Evolutionary conservation across 306 rosid genomes (phyloP), one percentile per base, ranked within the genome.

Genomic region (Cicer cuneatum): DNA sequence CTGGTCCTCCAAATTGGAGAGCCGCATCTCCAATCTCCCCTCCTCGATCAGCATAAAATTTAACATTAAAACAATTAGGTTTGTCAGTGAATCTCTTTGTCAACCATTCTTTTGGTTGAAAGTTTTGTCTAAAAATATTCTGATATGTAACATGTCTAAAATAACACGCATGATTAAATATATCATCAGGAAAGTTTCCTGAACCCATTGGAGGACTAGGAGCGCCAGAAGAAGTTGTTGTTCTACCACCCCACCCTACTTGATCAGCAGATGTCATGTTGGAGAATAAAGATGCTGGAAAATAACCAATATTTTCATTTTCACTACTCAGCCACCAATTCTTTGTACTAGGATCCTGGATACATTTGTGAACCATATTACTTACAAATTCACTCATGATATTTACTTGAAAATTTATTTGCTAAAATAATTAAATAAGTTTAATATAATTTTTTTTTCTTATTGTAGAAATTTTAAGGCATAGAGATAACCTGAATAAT

Each of bases 231-330:
- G 35, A 0, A 41, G 60, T 18, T 0, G 6, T 0, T 62, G 68
- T 53, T 3, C 8, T 16, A 2, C 78, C 78, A 24, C 82, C 73
- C 73, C 73, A 71, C 1, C 82, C 82, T 4, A 71, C 68, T 11
- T 4, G 9, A 10, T 29, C 1, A 0, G 52, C 59, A 2, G 60
- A 6, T 1, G 1, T 1, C 52, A 78, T 0, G 18, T 71, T 53
- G 0, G 67, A 2, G 19, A 78, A 71, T 2, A 78, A 71, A 1
- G 11, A 11, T 40, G 60, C 35, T 0, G 78, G 83, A 56, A 12
- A 79, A 64, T 79, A 79, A 45, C 78, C 74, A 72, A 79, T 0
- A 2, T 0, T 0, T 0, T 0, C 6, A 10, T 42, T 1, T 0
- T 0, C 2, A 0, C 0, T 0, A 3, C 0, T 42, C 2, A 8